These are phyloP conservation scores for Hypoxylon intermedium DNA, from an alignment of 495 filamentous ascomycete genomes.

Conservation along the genomic window DNA sequence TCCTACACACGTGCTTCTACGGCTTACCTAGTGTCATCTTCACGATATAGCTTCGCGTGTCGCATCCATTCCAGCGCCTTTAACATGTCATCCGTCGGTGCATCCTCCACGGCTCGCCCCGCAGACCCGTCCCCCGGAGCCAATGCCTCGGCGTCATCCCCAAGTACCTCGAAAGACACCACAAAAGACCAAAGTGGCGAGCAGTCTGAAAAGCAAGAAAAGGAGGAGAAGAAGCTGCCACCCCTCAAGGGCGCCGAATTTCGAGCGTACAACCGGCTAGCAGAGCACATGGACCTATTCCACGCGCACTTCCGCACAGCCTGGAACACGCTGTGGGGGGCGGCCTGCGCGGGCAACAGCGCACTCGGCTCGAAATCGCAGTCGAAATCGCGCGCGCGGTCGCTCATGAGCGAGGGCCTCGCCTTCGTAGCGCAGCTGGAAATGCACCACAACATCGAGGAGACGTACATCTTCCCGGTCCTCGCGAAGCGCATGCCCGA, in stretches of 20 bases:
- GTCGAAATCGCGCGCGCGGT: slow-evolving; percentile 39
- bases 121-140: slow-evolving; percentile 7
- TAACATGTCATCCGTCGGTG: slow-evolving; percentile 21
- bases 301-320: slow-evolving; percentile 78
- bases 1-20: neutral
- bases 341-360: slow-evolving; percentile 60
- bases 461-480: slow-evolving; percentile 79
- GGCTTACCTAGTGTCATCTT: neutral
- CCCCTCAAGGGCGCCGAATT: slow-evolving; percentile 49
- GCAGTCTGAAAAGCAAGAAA: neutral
- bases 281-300: slow-evolving; percentile 81
- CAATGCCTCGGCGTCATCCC: neutral
- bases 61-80: neutral
- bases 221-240: slow-evolving; percentile 19
- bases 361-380: slow-evolving; percentile 49
- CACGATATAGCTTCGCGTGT: slow-evolving; percentile 1
- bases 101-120: slow-evolving; percentile 6
- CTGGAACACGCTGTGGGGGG: slow-evolving; percentile 73
- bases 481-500: slow-evolving; percentile 82
- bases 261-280: slow-evolving; percentile 71
- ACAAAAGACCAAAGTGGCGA: neutral
- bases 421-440: slow-evolving; percentile 72
- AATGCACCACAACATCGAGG: slow-evolving; percentile 85
- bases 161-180: slow-evolving; percentile 1
- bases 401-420: slow-evolving; percentile 69